phyloP scores from a whole-genome alignment of 2,329 filamentous ascomycete genomes.

The Beauveria scarabaeidicola region DNA sequence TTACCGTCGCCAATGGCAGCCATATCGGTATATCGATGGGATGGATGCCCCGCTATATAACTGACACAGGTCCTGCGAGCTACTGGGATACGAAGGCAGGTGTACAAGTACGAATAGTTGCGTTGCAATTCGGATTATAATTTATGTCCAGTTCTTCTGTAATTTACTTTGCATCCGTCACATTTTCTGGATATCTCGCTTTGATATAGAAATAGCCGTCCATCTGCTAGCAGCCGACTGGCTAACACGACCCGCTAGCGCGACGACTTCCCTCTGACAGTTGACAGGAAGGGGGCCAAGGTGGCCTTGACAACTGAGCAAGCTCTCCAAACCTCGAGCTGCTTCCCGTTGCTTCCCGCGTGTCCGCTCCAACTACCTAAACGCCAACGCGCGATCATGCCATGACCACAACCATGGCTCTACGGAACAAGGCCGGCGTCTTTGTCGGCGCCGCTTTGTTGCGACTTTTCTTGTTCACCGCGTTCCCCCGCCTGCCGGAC shows the following conservation, averaged over 20 bases:
- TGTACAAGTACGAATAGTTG: neutral
- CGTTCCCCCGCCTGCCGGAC: slow-evolving; percentile 76
- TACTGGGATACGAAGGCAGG: neutral
- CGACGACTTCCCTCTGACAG: neutral
- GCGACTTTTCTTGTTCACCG: slow-evolving; percentile 68
- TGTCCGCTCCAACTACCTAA: neutral
- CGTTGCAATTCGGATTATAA: no score
- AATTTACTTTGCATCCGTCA: neutral
- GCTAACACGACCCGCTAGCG: slow-evolving; percentile 4
- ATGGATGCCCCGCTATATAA: neutral
- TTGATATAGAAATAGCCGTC: no score
- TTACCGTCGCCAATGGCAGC: neutral
- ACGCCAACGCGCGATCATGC: slow-evolving; percentile 18
- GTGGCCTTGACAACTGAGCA: slow-evolving; percentile 17
- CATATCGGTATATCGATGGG: neutral
- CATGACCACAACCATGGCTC: slow-evolving; percentile 31
- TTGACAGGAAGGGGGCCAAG: slow-evolving; percentile 14
- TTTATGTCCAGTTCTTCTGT: no score
- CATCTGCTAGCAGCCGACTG: neutral
- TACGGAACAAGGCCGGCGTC: slow-evolving; percentile 42
- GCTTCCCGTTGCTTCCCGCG: neutral
- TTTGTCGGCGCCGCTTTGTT: slow-evolving; percentile 70
- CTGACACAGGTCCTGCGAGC: neutral
- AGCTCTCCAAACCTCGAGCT: neutral
- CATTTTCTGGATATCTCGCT: neutral